Evolutionary conservation across 179 eudicot species (phyloP), one percentile per base, ranked within the genome.

Genomic region (Monotropa hypopitys): DNA sequence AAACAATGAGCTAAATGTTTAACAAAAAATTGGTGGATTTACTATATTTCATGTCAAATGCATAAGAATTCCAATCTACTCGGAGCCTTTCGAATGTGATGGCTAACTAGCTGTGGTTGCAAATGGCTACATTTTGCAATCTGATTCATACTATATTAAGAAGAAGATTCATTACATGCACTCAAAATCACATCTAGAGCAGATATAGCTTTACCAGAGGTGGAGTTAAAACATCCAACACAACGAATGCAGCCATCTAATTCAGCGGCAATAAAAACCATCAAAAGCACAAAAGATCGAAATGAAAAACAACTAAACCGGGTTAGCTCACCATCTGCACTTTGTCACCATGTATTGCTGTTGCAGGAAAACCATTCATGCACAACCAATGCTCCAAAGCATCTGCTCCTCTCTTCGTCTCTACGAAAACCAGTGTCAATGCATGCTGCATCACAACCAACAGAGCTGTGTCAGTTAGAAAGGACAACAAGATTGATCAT

Each of bases 281-380:
- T 67, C 47, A 56, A 38, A 47, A 76, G 61, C 62, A 76, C 32
- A 43, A 76, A 63, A 49, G 45, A 76, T 32, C 13, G 40, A 56
- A 67, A 78, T 21, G 63, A 73, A 11, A 43, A 71, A n/a, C 10
- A 13, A 73, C 70, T 3, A 57, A 21, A 75, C n/a, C n/a, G 15
- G 63, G 20, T 70, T 28, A 33, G 79, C 91, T 79, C 42, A 90
- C 97, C 89, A 82, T 73, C 78, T 92, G 97, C 78, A 88, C 88
- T 90, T 90, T 92, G 88, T 89, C 96, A 63, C 97, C 97, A 80
- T 92, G 97, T 50, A 92, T 92, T 35, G 96, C 93, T 23, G 83
- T 83, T 33, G 97, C 88, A 18, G 90, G 91, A 66, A 89, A 88
- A 68, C 97, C 96, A 77, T 84, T 90, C 56, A 62, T 77, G 47